Conservation (phyloP, 2,329 filamentous ascomycete genomes). For the Scytalidium sp. region DNA sequence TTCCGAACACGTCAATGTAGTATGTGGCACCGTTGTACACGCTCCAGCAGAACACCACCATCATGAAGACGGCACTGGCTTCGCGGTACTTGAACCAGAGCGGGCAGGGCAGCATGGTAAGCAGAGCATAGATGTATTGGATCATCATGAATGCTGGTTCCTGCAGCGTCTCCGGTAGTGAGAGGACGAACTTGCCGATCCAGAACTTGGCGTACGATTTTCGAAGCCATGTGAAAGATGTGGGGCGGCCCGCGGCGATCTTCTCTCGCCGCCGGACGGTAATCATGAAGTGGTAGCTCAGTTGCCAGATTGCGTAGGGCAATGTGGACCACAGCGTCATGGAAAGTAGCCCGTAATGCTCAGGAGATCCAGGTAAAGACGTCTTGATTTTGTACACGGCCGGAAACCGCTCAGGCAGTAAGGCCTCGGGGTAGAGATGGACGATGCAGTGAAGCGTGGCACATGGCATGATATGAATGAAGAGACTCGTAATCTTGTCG, state of each 20-base stretch:
- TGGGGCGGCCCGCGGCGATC: constrained; percentile 92
- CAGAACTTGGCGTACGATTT: constrained; percentile 85
- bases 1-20: constrained; percentile 98
- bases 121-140: constrained; percentile 84
- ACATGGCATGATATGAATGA: constrained; percentile 99
- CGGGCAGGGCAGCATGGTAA: constrained; percentile 93
- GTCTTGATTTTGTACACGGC: constrained; percentile 80
- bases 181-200: constrained; percentile 82
- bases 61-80: constrained; percentile 74
- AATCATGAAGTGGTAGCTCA: constrained; percentile 91
- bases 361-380: constrained; percentile 64
- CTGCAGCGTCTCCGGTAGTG: constrained; percentile 72
- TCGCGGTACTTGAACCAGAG: constrained; percentile 90
- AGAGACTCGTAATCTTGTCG: constrained; percentile 95
- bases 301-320: constrained; percentile 90
- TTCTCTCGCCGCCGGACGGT: constrained; percentile 92
- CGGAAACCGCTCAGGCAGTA: constrained; percentile 71
- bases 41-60: constrained; percentile 86
- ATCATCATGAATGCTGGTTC: constrained; percentile 94
- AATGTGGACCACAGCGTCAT: constrained; percentile 96
- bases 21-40: constrained; percentile 96
- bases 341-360: constrained; percentile 73
- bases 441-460: constrained; percentile 90
- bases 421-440: constrained; percentile 68
- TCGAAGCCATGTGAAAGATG: constrained; percentile 95